Evolutionary conservation across 305 asterid species (phyloP).

Genomic region (Caryopteris hybrid): DNA sequence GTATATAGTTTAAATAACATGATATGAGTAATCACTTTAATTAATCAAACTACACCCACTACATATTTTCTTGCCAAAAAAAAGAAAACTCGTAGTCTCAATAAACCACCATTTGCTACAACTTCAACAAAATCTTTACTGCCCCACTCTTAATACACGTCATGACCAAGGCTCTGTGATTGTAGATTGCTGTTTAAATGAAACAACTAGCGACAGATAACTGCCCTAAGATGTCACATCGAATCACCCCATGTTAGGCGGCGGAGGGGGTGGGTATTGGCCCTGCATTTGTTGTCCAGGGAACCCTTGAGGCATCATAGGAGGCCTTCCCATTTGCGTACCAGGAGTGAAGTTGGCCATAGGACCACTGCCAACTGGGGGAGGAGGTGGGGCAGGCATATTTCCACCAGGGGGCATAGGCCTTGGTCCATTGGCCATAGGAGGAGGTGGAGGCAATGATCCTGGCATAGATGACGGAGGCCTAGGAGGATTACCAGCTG

Average conservation of each 20-base stretch:
- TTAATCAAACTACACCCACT: not conserved
- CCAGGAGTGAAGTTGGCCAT: conserved; percentile 88
- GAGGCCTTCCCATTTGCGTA: conserved; percentile 77
- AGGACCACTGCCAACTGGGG: conserved; percentile 63
- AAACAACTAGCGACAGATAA: not conserved
- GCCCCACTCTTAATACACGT: not conserved
- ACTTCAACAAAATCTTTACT: conserved; percentile 1
- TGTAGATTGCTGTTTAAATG: not conserved
- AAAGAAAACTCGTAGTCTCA: too few relatives aligned
- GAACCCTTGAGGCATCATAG: conserved; percentile 73
- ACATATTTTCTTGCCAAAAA: not conserved
- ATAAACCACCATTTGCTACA: not conserved
- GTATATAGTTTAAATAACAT: too few relatives aligned
- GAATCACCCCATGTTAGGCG: conserved; percentile 66
- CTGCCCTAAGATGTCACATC: not conserved
- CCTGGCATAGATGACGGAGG: conserved; percentile 44
- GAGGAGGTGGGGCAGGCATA: conserved; percentile 93
- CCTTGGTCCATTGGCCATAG: conserved; percentile 73
- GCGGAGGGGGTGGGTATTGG: conserved; percentile 72
- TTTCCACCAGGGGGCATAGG: conserved; percentile 97
- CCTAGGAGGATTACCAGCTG: conserved; percentile 44
- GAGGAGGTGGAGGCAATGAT: conserved; percentile 55
- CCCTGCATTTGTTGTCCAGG: conserved; percentile 72
- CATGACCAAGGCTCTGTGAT: not conserved
- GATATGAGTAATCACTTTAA: too few relatives aligned